Evolutionary conservation across 2,329 filamentous ascomycete species (phyloP), one percentile per base, ranked within the genome.

Genomic region (Fonsecaea pugnacius): DNA sequence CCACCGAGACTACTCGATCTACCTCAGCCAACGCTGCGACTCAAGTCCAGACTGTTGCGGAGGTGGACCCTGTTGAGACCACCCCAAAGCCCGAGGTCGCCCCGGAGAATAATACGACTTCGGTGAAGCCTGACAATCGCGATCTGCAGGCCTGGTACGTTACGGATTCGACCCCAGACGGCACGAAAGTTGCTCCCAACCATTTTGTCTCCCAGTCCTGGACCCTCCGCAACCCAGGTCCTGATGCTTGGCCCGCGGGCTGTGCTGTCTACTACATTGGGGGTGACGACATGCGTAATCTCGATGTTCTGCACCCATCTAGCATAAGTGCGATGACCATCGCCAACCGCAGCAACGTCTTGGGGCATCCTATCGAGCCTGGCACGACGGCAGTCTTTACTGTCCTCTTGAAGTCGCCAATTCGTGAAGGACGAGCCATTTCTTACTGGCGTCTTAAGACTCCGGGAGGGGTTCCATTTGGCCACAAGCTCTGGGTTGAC

Each of bases 361-460:
- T 91, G 75, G 85, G 87, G 66, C 82, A 84, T 30, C 78, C 88
- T 21, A 83, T 98, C 43, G 83, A 85, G 58, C 87, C 91, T 40
- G 92, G 91, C 33, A 85, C 94, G 74, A 86, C 89, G 71, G 86
- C 88, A 65, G 82, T 89, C 24, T 99, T 99, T 81, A 91, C 90
- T 40, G 90, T 97, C 38, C 81, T 89, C 48, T 87, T 99, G 76
- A 91, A 92, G 76, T 91, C 92, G 18, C 92, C 94, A 16, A 78
- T 82, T 58, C 90, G 90, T 55, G 79, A 87, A 60, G 93, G 94
- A 61, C 91, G 89, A 76, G 84, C 89, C 65, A 95, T 96, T 73
- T 98, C 95, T 1, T 97, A 97, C 84, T 99, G 95, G 95, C 92
- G 94, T 67, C 82, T 99, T 70, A 96, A 93, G 71, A 88, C 91